Conservation (phyloP, 441 rosid genomes). For the Melianthus villosus region DNA sequence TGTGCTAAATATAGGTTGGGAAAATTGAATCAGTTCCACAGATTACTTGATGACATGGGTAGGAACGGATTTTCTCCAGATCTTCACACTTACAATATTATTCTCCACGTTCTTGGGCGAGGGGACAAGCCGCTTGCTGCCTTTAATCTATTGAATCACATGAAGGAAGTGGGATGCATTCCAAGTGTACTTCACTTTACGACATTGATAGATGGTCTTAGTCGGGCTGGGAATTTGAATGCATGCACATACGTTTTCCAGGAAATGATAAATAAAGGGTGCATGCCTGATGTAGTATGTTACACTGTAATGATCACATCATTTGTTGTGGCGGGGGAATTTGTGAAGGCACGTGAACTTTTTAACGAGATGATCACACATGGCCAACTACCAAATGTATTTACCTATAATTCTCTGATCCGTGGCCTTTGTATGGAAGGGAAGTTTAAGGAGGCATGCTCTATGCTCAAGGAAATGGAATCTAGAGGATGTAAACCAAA, state of each 20-base stretch:
- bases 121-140: constrained; percentile 71
- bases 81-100: constrained; percentile 63
- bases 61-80: constrained; percentile 53
- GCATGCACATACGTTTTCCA: constrained; percentile 66
- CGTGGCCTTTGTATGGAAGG: constrained; percentile 71
- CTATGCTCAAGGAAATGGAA: constrained; percentile 70
- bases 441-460: constrained; percentile 53
- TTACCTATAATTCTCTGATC: constrained; percentile 73
- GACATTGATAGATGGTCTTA: constrained; percentile 69
- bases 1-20: constrained; percentile 65
- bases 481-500: constrained; percentile 73
- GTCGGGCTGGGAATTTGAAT: constrained; percentile 77
- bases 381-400: constrained; percentile 75
- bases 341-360: constrained; percentile 52
- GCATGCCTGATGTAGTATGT: constrained; percentile 63
- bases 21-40: constrained; percentile 40
- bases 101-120: constrained; percentile 65
- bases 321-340: constrained; percentile 44
- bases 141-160: constrained; percentile 52
- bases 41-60: constrained; percentile 67
- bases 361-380: constrained; percentile 48
- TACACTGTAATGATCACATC: constrained; percentile 79
- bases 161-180: constrained; percentile 53
- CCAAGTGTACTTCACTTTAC: constrained; percentile 68
- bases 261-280: constrained; percentile 52